Evolutionary conservation across 2,329 filamentous ascomycete genomes (phyloP), one percentile per base, ranked within the genome.

Genomic region (Graphium sp.): DNA sequence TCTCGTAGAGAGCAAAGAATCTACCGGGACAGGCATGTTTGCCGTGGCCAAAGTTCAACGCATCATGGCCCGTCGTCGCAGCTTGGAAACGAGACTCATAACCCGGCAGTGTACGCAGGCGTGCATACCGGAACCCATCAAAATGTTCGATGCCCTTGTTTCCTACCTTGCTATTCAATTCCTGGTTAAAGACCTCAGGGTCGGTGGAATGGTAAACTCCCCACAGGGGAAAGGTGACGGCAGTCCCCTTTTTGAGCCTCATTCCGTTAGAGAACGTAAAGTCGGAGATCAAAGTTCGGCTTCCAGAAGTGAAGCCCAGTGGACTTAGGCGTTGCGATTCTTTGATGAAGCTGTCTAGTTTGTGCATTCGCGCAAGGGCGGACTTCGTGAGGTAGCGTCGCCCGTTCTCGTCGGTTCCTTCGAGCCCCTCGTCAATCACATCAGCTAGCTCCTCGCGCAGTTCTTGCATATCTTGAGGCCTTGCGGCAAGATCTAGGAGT

Each of bases 371-470:
- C 8, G 40, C 37, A 36, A 57, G 40, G 6, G 47, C 50, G n/a
- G 45, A 40, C 17, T 41, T 52, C 6, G 41, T 46, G 12, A 41
- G 42, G 36, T 12, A 46, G 45, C n/a, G n/a, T n/a, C n/a, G n/a
- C 2, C 48, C 48, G 15, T 45, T 43, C 13, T 49, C 41, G 7
- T 45, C 44, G 2, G 40, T n/a, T n/a, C n/a, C n/a, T n/a, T n/a
- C n/a, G n/a, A n/a, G n/a, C n/a, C n/a, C n/a, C n/a, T n/a, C n/a
- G n/a, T n/a, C 40, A 1, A 62, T 37, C 0, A 51, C 53, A 1
- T 46, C 37, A 3, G 47, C 38, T 5, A 62, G 57, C 36, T 74
- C 67, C 14, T 63, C 51, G 2, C 67, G 57, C 2, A 72, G 43
- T 8, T 58, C 53, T 5, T 60, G 47, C 20, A 63, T 45, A 37